phyloP scores from a whole-genome alignment of 2,329 filamentous ascomycete species.

The Talaromyces rugulosus region DNA sequence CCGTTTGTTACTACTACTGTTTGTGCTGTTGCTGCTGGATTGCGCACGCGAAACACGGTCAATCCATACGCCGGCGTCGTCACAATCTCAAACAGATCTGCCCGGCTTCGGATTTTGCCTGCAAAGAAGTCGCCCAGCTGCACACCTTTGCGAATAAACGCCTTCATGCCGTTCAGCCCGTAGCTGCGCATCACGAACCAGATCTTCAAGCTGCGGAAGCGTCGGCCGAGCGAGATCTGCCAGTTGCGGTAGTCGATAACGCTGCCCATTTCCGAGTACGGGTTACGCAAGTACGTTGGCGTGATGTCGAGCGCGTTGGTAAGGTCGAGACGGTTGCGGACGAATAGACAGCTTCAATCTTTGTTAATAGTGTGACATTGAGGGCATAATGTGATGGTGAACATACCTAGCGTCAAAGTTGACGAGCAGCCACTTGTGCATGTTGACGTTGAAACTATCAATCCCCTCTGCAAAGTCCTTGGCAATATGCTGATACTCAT shows the following conservation, averaged over 20 bases:
- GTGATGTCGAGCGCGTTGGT: slow-evolving; percentile 74
- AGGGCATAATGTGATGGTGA: not conserved
- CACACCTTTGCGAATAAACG: slow-evolving; percentile 68
- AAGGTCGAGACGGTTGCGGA: slow-evolving; percentile 71
- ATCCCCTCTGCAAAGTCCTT: slow-evolving; percentile 58
- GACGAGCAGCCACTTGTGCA: slow-evolving; percentile 95
- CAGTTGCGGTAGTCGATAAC: slow-evolving; percentile 96
- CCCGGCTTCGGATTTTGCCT: slow-evolving; percentile 51
- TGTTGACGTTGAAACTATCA: slow-evolving; percentile 90
- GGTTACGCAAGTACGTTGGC: slow-evolving; percentile 77
- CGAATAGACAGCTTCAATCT: slow-evolving; percentile 67
- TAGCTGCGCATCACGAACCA: slow-evolving; percentile 91
- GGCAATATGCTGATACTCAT: slow-evolving; percentile 71
- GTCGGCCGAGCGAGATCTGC: slow-evolving; percentile 87
- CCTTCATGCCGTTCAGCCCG: slow-evolving; percentile 70
- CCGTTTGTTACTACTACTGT: not conserved
- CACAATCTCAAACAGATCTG: slow-evolving; percentile 72
- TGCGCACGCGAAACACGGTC: slow-evolving; percentile 67
- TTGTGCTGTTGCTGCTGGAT: slow-evolving; percentile 20
- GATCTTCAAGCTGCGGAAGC: slow-evolving; percentile 85
- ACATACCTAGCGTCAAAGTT: slow-evolving; percentile 72
- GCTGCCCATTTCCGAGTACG: slow-evolving; percentile 72
- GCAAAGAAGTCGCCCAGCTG: slow-evolving; percentile 67
- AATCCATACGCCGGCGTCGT: slow-evolving; percentile 73
- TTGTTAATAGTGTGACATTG: not conserved